phyloP scores from a whole-genome alignment of 1,284 basidiomycete genomes.

The Apiotrichum siamense region DNA sequence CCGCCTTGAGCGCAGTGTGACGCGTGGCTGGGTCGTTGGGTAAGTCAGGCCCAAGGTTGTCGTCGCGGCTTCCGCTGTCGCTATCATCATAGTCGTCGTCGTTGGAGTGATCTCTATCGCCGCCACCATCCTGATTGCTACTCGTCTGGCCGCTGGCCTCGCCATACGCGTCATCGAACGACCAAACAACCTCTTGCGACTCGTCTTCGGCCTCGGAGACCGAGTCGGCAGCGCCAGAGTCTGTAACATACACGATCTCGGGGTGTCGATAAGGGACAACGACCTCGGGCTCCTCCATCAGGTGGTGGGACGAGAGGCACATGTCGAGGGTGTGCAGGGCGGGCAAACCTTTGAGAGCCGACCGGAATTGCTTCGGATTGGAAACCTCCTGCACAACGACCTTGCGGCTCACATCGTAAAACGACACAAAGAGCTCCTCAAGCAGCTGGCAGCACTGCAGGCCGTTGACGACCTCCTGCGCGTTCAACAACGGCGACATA shows the following conservation, averaged over 20 bases:
- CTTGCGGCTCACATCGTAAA: constrained; percentile 9
- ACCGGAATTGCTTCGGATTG: not conserved
- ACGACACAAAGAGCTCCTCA: constrained; percentile 1
- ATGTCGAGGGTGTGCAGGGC: constrained; percentile 1
- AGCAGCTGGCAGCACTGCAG: not conserved
- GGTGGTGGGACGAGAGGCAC: not conserved
- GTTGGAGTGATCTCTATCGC: no score
- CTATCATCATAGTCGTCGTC: no score
- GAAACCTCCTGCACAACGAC: not conserved
- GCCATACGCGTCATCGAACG: no score
- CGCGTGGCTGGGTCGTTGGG: not conserved
- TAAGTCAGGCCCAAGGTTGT: no score
- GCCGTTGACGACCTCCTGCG: not conserved
- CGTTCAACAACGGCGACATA: not conserved
- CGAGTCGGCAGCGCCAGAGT: no score
- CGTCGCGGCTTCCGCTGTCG: no score
- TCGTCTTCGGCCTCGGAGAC: no score
- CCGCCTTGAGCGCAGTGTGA: not conserved
- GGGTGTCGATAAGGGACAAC: no score
- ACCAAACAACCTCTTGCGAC: no score
- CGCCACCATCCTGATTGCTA: no score
- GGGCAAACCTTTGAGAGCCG: not conserved
- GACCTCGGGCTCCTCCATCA: not conserved
- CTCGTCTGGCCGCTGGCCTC: no score
- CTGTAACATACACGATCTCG: no score